Evolutionary conservation across 257 asterid genomes (phyloP).

Genomic region (Rubia yunnanensis): DNA sequence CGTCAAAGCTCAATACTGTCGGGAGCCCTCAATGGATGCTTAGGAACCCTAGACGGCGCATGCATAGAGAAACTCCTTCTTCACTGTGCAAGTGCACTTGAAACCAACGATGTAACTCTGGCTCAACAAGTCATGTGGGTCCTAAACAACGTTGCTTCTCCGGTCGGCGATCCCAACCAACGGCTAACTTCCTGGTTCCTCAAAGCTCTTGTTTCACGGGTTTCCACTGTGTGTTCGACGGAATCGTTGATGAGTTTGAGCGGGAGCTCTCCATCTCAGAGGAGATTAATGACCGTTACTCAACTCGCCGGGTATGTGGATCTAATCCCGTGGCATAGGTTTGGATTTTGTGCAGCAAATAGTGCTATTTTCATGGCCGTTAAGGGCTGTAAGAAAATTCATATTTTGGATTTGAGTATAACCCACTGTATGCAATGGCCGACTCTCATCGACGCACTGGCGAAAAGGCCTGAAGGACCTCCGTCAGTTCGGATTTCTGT

Average conservation of each 20-base stretch:
- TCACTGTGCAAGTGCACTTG: slow-evolving; percentile 65
- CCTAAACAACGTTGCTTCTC: slow-evolving; percentile 73
- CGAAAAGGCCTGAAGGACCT: slow-evolving; percentile 36
- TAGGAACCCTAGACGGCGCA: slow-evolving; percentile 54
- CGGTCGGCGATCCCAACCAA: slow-evolving; percentile 65
- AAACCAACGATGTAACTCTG: slow-evolving; percentile 58
- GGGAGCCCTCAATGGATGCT: slow-evolving; percentile 44
- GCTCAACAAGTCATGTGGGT: slow-evolving; percentile 96
- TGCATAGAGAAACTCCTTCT: slow-evolving; percentile 72
- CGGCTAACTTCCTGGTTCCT: slow-evolving; percentile 61
- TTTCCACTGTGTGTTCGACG: slow-evolving; percentile 50
- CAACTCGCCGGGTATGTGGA: slow-evolving; percentile 78
- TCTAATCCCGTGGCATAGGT: slow-evolving; percentile 72
- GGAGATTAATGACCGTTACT: slow-evolving; percentile 49
- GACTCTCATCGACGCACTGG: slow-evolving; percentile 52
- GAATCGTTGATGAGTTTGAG: slow-evolving; percentile 24
- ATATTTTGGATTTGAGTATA: slow-evolving; percentile 57
- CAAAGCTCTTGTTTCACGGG: slow-evolving; percentile 49
- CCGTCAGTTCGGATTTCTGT: slow-evolving; percentile 42
- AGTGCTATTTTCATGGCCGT: slow-evolving; percentile 39
- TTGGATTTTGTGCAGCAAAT: slow-evolving; percentile 68
- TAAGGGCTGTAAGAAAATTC: slow-evolving; percentile 34
- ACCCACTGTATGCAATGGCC: slow-evolving; percentile 91
- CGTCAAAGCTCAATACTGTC: slow-evolving; percentile 29
- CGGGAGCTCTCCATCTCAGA: slow-evolving; percentile 11